Conservation (phyloP, 768 basidiomycete genomes). For the Mycena filopes region DNA sequence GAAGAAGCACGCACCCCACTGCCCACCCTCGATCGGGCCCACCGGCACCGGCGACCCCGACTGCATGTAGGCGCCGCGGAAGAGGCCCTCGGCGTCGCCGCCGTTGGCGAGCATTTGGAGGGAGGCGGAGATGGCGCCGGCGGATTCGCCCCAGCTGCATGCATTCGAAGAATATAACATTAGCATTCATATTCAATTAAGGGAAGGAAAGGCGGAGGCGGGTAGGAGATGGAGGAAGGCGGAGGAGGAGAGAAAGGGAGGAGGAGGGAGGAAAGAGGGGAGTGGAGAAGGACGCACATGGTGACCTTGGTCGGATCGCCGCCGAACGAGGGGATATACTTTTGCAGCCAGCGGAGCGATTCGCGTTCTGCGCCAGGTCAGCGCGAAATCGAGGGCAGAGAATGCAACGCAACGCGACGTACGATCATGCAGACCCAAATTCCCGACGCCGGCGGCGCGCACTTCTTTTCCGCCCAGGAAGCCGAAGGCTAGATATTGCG, state of each 20-base stretch:
- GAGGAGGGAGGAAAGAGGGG: too few species aligned
- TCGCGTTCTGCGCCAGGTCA: constrained; percentile 40
- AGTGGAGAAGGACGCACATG: constrained; percentile 21
- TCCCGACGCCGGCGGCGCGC: constrained; percentile 50
- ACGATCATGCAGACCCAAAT: constrained; percentile 65
- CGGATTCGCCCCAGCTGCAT: constrained; percentile 60
- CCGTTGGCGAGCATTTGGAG: constrained; percentile 55
- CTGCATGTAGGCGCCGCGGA: constrained; percentile 58
- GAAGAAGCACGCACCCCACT: too few species aligned
- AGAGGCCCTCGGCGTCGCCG: constrained; percentile 50
- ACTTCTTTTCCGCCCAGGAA: constrained; percentile 55
- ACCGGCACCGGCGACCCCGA: constrained; percentile 50
- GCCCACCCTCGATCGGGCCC: constrained; percentile 43
- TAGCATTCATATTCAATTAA: too few species aligned
- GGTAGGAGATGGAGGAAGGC: too few species aligned
- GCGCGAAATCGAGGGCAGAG: not conserved
- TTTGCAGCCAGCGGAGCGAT: constrained; percentile 63
- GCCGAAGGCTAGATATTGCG: constrained; percentile 45
- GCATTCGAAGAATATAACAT: too few species aligned
- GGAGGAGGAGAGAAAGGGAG: too few species aligned
- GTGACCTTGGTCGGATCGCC: constrained; percentile 53
- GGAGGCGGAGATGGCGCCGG: constrained; percentile 61
- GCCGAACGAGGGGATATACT: constrained; percentile 62
- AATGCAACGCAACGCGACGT: constrained; percentile 4
- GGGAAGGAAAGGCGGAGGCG: too few species aligned